A percentile compares a stretch with the other conserved stretches of the same genome.
These are phyloP conservation scores for Symbiodinium pilosum DNA, from an alignment of 73 alveolate species.

Conservation along the genomic window DNA sequence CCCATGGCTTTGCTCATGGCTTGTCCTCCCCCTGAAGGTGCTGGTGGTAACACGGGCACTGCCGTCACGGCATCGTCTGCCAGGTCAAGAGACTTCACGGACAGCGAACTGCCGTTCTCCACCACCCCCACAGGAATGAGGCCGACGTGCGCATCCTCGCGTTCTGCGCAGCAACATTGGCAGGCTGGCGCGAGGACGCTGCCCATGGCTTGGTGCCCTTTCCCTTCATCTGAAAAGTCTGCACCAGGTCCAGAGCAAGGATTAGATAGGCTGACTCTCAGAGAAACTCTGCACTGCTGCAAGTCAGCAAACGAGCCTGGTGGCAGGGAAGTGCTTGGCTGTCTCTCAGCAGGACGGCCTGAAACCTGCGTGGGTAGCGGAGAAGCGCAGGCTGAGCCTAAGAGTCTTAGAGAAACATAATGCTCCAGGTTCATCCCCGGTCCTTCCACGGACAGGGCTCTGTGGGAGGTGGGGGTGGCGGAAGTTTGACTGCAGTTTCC, in stretches of 20 bases:
- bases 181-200: background rate
- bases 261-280: too few species aligned
- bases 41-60: too few species aligned
- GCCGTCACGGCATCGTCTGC: background rate
- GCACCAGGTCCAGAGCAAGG: too few species aligned
- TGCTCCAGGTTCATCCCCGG: too few species aligned
- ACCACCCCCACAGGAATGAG: background rate
- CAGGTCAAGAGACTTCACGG: background rate
- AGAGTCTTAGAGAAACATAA: background rate
- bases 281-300: background rate
- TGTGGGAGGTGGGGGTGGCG: background rate
- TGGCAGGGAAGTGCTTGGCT: background rate
- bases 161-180: background rate
- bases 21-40: too few species aligned
- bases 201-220: constrained; percentile 5
- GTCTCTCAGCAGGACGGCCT: background rate
- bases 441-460: background rate
- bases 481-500: background rate
- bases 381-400: background rate
- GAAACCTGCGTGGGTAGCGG: background rate
- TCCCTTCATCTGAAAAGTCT: too few species aligned
- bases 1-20: background rate
- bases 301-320: background rate
- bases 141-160: background rate
- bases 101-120: background rate